Conservation (phyloP, 805 yeast genomes). For the Zygosaccharomyces bailii region DNA sequence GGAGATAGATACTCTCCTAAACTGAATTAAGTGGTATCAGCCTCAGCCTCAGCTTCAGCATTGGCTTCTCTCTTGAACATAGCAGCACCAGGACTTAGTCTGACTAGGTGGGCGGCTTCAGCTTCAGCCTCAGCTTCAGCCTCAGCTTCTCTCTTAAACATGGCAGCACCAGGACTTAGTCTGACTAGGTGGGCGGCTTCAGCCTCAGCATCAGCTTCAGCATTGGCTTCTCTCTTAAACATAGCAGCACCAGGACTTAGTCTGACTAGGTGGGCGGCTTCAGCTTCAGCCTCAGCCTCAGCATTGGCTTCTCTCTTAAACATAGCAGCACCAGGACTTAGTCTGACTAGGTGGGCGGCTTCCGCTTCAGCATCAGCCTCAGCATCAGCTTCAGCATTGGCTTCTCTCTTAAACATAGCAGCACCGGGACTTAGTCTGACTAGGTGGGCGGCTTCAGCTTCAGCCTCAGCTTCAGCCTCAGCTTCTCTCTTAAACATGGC, state of each 20-base stretch:
- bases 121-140: slow-evolving; percentile 20
- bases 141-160: slow-evolving; percentile 27
- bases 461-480: slow-evolving; percentile 23
- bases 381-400: slow-evolving; percentile 19
- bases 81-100: slow-evolving; percentile 26
- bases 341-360: slow-evolving; percentile 26
- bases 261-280: slow-evolving; percentile 29
- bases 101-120: slow-evolving; percentile 24
- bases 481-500: slow-evolving; percentile 30
- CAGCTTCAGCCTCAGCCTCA: slow-evolving; percentile 33
- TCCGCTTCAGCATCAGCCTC: slow-evolving; percentile 27
- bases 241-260: slow-evolving; percentile 28
- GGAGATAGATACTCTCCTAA: background rate
- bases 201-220: slow-evolving; percentile 27
- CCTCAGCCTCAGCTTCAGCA: no score
- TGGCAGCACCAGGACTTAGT: slow-evolving; percentile 26
- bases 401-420: slow-evolving; percentile 33
- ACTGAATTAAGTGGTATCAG: background rate
- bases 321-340: slow-evolving; percentile 28
- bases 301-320: slow-evolving; percentile 28
- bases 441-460: slow-evolving; percentile 32
- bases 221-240: slow-evolving; percentile 26
- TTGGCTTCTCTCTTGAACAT: slow-evolving; percentile 26
- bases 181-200: slow-evolving; percentile 33
- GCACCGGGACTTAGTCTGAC: slow-evolving; percentile 24